Evolutionary conservation across 306 rosid species (phyloP).

Genomic region (Corylus avellana): DNA sequence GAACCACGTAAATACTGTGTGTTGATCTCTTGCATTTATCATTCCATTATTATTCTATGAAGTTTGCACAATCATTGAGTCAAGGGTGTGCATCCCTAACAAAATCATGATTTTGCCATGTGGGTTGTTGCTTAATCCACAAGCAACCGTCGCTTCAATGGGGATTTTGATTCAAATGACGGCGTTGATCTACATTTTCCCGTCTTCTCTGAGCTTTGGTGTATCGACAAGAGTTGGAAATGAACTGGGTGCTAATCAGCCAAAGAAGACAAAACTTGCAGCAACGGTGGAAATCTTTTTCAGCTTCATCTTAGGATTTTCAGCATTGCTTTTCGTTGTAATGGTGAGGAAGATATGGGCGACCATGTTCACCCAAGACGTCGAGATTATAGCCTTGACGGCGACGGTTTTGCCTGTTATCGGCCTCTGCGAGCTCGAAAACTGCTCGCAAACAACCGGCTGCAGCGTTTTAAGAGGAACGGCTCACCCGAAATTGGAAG

Average conservation of each 20-base stretch:
- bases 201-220: conserved; percentile 77
- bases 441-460: conserved; percentile 84
- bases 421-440: conserved; percentile 87
- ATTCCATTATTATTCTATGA: no score
- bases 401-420: conserved; percentile 70
- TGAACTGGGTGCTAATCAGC: conserved; percentile 73
- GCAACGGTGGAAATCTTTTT: conserved; percentile 63
- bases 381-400: conserved; percentile 65
- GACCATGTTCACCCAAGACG: conserved; percentile 68
- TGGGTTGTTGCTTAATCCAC: conserved; percentile 76
- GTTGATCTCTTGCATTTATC: no score
- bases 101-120: conserved; percentile 77
- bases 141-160: conserved; percentile 90
- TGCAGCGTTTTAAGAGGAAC: conserved; percentile 92
- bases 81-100: no score
- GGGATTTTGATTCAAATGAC: conserved; percentile 90
- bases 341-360: conserved; percentile 75
- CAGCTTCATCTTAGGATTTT: conserved; percentile 61
- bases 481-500: conserved; percentile 81
- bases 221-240: conserved; percentile 93
- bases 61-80: no score
- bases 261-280: conserved; percentile 52
- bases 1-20: no score
- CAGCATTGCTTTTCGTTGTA: conserved; percentile 61
- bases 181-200: conserved; percentile 84